Conservation (phyloP, 176 grass and related monocot genomes). For the Lolium multiflorum region DNA sequence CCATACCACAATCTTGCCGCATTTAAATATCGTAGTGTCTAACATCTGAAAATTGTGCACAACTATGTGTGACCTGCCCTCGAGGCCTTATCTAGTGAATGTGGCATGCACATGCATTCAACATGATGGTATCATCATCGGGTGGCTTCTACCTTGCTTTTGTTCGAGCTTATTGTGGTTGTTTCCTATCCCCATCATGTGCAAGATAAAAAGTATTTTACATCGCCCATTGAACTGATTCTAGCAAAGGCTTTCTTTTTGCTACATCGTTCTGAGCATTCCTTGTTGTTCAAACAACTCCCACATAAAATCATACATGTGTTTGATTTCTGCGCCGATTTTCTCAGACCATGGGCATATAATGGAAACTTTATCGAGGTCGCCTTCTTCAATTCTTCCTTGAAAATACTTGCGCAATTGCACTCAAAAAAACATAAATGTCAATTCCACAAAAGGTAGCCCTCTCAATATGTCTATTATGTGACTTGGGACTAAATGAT, state of each 20-base stretch:
- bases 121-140: background rate
- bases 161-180: background rate
- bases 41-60: no score
- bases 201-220: no score
- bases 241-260: background rate
- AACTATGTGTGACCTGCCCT: no score
- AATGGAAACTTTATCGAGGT: background rate
- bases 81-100: background rate
- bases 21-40: no score
- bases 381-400: background rate
- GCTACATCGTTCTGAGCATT: no score
- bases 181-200: background rate
- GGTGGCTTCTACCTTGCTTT: background rate
- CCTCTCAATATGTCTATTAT: background rate
- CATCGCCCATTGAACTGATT: background rate
- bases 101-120: background rate
- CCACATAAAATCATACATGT: background rate
- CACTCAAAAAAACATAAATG: background rate
- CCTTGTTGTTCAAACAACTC: no score
- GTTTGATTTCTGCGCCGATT: background rate
- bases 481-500: background rate
- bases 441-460: background rate
- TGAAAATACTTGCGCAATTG: background rate
- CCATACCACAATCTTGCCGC: no score
- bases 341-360: no score